These are phyloP conservation scores for Septoria linicola DNA, from an alignment of 2,329 filamentous ascomycete species.

Conservation along the genomic window DNA sequence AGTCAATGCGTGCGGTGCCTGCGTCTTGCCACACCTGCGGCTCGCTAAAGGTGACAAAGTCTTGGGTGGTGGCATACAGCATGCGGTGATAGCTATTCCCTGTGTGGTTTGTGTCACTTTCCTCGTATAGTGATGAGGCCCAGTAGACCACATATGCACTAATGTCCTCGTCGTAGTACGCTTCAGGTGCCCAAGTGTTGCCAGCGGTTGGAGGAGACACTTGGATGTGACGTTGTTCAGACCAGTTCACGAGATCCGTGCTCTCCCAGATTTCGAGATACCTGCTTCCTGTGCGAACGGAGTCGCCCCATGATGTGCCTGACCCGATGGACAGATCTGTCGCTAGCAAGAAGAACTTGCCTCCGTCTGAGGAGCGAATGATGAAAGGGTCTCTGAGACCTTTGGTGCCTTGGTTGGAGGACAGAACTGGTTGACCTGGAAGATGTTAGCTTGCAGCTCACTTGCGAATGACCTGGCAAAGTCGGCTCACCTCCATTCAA, in stretches of 20 bases:
- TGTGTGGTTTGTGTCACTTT: conserved; percentile 51
- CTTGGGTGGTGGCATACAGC: conserved; percentile 57
- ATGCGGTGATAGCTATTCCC: conserved; percentile 54
- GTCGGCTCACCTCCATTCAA: conserved; percentile 43
- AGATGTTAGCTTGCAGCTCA: not conserved
- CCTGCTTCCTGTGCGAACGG: conserved; percentile 49
- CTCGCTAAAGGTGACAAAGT: conserved; percentile 54
- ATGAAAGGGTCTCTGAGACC: conserved; percentile 56
- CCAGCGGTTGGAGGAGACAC: conserved; percentile 53
- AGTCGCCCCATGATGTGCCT: conserved; percentile 53
- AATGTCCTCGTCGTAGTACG: conserved; percentile 53
- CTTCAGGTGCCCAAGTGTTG: conserved; percentile 59
- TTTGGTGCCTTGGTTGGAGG: conserved; percentile 49
- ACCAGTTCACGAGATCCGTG: conserved; percentile 53
- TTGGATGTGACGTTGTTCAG: conserved; percentile 50
- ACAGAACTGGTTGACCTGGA: conserved; percentile 45
- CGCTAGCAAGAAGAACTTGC: conserved; percentile 54
- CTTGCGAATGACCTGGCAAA: not conserved
- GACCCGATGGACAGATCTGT: conserved; percentile 57
- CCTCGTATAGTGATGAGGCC: conserved; percentile 49
- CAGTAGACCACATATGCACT: conserved; percentile 52
- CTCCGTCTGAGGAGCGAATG: conserved; percentile 52
- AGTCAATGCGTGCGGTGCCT: conserved; percentile 53
- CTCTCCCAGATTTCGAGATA: conserved; percentile 56
- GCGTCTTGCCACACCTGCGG: conserved; percentile 56